Base-by-base conservation (phyloP, 1,139 yeast genomes). In the Candida labiduridarum region DNA sequence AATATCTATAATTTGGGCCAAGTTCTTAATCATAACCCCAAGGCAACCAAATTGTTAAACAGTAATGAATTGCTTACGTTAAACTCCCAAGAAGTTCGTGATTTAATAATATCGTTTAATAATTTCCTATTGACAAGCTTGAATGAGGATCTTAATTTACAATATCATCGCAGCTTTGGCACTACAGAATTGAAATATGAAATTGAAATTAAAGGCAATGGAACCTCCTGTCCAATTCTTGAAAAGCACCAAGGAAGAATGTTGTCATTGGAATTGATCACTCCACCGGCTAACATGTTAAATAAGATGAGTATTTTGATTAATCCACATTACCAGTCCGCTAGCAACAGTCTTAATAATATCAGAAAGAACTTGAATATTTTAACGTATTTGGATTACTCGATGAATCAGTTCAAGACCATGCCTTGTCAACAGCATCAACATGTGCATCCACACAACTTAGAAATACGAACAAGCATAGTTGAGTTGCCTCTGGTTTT, bases 1-100 rank as follows among this genome's bases (percentile, higher is more conserved):
- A 88, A 86, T 45, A 87, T 94, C 0, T 73, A 88, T 8, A 90
- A 94, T 62, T 91, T 94, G 66, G 62, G 78, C 1, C 73, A 71
- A 47, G 67, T 69, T 45, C 63, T 86, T 52, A 73, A 75, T 50
- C 69, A 80, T 4, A 69, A 77, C 33, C 85, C 85, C 0, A 67
- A 67, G 10, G 68, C 72, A 1, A 66, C 81, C 22, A 84, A 85
- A 0, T 69, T 89, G 14, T 61, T 84, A 4, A 81, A 82, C 52
- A 75, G 71, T 45, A 84, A 80, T 50, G 80, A 76, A 42, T 67
- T 71, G 15, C 66, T 67, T 60, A 72, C 62, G 12, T 60, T 75
- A 12, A 67, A 69, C 54, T 67, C 76, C 1, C 63, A 60, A 29
- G 74, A 64, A 22, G 62, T 76, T 49, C 74, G 75, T 31, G 62